These are phyloP conservation scores for Aureobasidium sp. DNA, from an alignment of 2,329 filamentous ascomycete species.

Conservation along the genomic window DNA sequence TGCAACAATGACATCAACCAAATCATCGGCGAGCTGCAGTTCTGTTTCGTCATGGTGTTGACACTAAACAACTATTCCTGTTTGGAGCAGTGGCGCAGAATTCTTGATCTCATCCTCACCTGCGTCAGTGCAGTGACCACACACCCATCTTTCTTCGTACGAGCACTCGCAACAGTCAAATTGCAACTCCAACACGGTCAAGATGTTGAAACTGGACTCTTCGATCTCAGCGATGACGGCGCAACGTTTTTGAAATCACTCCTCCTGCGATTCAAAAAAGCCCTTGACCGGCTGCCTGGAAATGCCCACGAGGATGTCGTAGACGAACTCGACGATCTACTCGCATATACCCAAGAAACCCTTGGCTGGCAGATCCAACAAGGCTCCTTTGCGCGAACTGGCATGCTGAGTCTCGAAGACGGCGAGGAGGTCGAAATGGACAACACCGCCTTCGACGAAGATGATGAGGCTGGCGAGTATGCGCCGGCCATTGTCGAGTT, in stretches of 20 bases:
- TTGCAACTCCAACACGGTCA: constrained; percentile 48
- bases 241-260: constrained; percentile 44
- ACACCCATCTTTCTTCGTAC: constrained; percentile 43
- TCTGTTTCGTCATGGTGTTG: constrained; percentile 53
- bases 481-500: constrained; percentile 52
- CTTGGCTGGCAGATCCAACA: constrained; percentile 51
- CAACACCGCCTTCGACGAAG: constrained; percentile 40
- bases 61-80: constrained; percentile 59
- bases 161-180: constrained; percentile 40
- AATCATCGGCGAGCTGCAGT: constrained; percentile 51
- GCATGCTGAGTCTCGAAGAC: constrained; percentile 53
- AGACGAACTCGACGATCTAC: constrained; percentile 46
- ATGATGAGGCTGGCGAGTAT: constrained; percentile 57
- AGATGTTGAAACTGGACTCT: constrained; percentile 52
- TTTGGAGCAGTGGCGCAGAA: constrained; percentile 55
- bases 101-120: constrained; percentile 49
- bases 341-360: constrained; percentile 44
- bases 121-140: constrained; percentile 43
- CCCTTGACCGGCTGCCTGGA: constrained; percentile 40
- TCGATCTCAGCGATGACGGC: constrained; percentile 49
- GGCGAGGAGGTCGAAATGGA: constrained; percentile 55
- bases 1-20: constrained; percentile 16
- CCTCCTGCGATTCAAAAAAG: constrained; percentile 43
- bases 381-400: constrained; percentile 41
- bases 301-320: constrained; percentile 37